Conservation (phyloP, 257 asterid species). For the Phtheirospermum japonicum region DNA sequence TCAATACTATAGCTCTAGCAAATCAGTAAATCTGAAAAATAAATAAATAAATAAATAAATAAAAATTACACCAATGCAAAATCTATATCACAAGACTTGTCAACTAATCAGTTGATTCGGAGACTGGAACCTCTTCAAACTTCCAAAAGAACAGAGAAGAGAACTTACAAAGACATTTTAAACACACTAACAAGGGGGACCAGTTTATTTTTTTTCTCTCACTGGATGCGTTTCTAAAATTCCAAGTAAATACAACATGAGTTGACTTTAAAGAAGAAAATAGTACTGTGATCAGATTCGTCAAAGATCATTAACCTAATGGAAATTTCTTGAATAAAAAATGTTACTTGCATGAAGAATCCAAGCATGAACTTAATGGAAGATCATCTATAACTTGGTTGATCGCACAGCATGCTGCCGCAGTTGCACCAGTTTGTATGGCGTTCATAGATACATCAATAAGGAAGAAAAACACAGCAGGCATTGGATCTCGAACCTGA, state of each 20-base stretch:
- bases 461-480: constrained; percentile 89
- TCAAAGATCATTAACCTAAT: constrained; percentile 18
- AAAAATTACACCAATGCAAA: too few species aligned
- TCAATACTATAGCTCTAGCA: constrained; percentile 12
- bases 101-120: constrained; percentile 12
- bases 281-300: constrained; percentile 6
- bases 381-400: constrained; percentile 95
- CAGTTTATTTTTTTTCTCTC: neutral
- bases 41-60: constrained; percentile 10
- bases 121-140: constrained; percentile 22
- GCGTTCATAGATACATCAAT: constrained; percentile 95
- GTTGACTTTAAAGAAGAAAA: constrained; percentile 8
- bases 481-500: constrained; percentile 99
- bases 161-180: neutral
- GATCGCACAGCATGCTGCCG: constrained; percentile 98
- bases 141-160: constrained; percentile 9
- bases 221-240: neutral
- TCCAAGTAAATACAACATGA: constrained; percentile 10
- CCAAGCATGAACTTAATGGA: constrained; percentile 68
- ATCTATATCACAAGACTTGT: constrained; percentile 19
- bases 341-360: constrained; percentile 17
- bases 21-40: constrained; percentile 8
- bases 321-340: constrained; percentile 18
- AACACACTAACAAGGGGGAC: constrained; percentile 5
- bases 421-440: constrained; percentile 97